phyloP scores from a whole-genome alignment of 129 eudicot genomes.

The Dittrichia graveolens region DNA sequence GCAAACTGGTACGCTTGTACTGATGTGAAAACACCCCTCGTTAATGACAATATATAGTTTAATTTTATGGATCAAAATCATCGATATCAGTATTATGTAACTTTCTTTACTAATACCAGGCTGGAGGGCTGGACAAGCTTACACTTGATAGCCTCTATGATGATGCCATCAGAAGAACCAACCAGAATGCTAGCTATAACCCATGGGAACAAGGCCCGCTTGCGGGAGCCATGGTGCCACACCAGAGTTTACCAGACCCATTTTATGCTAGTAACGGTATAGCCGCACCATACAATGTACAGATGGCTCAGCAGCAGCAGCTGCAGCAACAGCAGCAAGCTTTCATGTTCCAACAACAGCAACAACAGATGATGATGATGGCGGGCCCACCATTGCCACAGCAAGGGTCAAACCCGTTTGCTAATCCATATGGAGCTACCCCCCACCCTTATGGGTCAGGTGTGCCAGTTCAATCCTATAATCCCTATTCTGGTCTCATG shows the following conservation, averaged over 20 bases:
- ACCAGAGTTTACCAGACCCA: conserved; percentile 62
- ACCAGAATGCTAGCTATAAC: conserved; percentile 36
- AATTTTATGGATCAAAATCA: neutral
- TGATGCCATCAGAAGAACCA: conserved; percentile 45
- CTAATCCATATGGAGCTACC: conserved; percentile 47
- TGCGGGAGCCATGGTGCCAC: conserved; percentile 56
- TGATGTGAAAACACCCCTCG: neutral
- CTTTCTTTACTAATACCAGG: conserved; percentile 31
- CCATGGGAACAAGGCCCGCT: conserved; percentile 74
- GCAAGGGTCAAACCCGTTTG: conserved; percentile 68
- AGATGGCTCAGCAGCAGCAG: conserved; percentile 67
- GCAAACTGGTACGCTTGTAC: conserved; percentile 44
- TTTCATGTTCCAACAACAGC: conserved; percentile 64
- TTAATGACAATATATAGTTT: neutral
- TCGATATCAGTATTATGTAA: neutral
- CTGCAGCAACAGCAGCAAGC: conserved; percentile 73
- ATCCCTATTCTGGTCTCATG: conserved; percentile 79
- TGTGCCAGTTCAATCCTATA: conserved; percentile 77
- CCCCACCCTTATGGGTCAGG: conserved; percentile 73
- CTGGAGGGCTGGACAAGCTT: conserved; percentile 54
- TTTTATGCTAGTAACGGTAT: conserved; percentile 70
- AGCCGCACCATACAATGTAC: conserved; percentile 71
- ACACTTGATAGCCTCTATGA: conserved; percentile 57
- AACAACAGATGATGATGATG: conserved; percentile 87
- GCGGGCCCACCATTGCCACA: conserved; percentile 44